Evolutionary conservation across 2,329 filamentous ascomycete genomes (phyloP).

Genomic region (Aspergillus sp.): DNA sequence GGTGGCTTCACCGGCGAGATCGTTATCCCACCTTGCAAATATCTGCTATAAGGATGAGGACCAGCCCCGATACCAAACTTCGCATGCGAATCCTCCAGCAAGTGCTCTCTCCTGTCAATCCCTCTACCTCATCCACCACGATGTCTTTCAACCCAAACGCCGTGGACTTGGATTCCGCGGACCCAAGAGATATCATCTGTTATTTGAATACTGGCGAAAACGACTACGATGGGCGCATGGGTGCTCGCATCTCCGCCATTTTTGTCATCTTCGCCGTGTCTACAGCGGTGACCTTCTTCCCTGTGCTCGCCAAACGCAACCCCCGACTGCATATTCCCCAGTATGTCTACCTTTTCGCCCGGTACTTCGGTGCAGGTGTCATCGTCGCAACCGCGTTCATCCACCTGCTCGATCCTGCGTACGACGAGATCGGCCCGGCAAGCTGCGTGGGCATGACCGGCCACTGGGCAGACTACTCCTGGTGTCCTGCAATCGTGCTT

Average conservation of each 20-base stretch:
- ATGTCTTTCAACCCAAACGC: conserved; percentile 12
- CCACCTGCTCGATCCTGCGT: conserved; percentile 17
- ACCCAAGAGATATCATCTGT: conserved; percentile 9
- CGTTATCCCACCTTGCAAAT: background rate
- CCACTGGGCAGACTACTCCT: conserved; percentile 14
- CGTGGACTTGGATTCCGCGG: conserved; percentile 11
- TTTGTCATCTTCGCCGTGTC: conserved; percentile 15
- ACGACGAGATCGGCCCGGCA: conserved; percentile 13
- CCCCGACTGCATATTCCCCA: conserved; percentile 9
- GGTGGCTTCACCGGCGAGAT: background rate
- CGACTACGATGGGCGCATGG: conserved; percentile 14
- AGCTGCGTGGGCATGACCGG: conserved; percentile 15
- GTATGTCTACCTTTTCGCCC: conserved; percentile 14
- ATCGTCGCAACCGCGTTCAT: conserved; percentile 16
- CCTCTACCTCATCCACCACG: background rate
- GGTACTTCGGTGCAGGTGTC: conserved; percentile 15
- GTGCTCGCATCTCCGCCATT: conserved; percentile 14
- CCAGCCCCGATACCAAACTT: background rate
- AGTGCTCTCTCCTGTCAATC: background rate
- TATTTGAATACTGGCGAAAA: conserved; percentile 9
- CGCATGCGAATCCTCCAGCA: background rate
- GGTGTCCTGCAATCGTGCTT: conserved; percentile 15
- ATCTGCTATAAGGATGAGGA: background rate
- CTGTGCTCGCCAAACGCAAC: conserved; percentile 11
- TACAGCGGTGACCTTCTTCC: conserved; percentile 14